Conservation (phyloP, 2,329 filamentous ascomycete species). For the Trichoderma citrinoviride region DNA sequence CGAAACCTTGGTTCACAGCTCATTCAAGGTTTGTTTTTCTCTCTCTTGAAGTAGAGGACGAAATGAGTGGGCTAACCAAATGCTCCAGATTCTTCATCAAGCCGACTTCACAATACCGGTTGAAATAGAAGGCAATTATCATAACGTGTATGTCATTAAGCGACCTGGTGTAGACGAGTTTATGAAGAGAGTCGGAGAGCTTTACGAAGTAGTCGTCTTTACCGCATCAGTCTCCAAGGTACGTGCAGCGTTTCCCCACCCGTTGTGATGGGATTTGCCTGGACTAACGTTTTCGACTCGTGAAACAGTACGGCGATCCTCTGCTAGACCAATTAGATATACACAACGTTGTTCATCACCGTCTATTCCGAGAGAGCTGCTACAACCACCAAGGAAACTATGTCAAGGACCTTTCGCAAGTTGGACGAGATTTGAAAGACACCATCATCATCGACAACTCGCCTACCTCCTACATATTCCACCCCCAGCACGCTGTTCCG, state of each 20-base stretch:
- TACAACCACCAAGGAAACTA: slow-evolving; percentile 99
- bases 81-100: slow-evolving; percentile 81
- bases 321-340: slow-evolving; percentile 95
- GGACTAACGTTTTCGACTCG: neutral
- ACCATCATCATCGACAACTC: slow-evolving; percentile 99
- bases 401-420: slow-evolving; percentile 97
- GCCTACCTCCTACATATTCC: slow-evolving; percentile 98
- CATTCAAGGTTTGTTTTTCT: slow-evolving; percentile 74
- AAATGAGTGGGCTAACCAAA: slow-evolving; percentile 16
- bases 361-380: slow-evolving; percentile 95
- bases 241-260: slow-evolving; percentile 25
- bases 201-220: slow-evolving; percentile 98
- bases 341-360: slow-evolving; percentile 92
- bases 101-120: slow-evolving; percentile 99
- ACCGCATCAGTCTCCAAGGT: slow-evolving; percentile 98
- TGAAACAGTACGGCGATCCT: slow-evolving; percentile 82
- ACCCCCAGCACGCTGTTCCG: slow-evolving; percentile 95
- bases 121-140: slow-evolving; percentile 97
- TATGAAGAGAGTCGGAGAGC: slow-evolving; percentile 96
- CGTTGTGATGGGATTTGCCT: neutral
- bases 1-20: slow-evolving; percentile 96
- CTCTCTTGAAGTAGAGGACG: neutral
- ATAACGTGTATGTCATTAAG: slow-evolving; percentile 99
- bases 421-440: slow-evolving; percentile 91
- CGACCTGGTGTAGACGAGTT: slow-evolving; percentile 97